Percentiles rank a stretch among this genome's conserved stretches.
Evolutionary conservation across 495 filamentous ascomycete genomes (phyloP).

Genomic region (Aspergillus coremiiformis): DNA sequence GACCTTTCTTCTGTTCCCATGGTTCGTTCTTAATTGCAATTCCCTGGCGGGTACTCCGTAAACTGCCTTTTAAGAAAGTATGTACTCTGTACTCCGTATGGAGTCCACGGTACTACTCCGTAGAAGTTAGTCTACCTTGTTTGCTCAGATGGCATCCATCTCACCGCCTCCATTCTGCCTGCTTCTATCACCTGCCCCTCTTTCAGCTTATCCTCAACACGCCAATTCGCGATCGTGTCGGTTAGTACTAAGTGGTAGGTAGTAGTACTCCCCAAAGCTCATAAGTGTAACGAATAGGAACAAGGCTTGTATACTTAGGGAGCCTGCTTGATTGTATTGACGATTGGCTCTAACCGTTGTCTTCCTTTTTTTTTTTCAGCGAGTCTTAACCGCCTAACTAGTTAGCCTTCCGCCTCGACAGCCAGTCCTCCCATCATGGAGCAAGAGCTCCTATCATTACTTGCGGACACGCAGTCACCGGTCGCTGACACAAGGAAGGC

Average conservation of each 20-base stretch:
- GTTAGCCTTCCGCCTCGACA: slow-evolving; percentile 7
- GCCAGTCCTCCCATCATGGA: slow-evolving; percentile 52
- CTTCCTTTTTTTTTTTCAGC: not conserved
- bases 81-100: no score
- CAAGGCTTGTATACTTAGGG: not conserved
- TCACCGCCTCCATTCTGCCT: slow-evolving; percentile 6
- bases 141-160: not conserved
- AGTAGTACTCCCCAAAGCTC: not conserved
- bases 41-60: no score
- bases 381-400: not conserved
- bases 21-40: no score
- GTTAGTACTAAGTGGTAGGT: not conserved
- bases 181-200: slow-evolving; percentile 15
- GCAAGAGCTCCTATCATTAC: slow-evolving; percentile 72
- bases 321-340: not conserved
- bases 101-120: no score
- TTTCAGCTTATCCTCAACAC: slow-evolving; percentile 6
- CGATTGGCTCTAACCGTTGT: not conserved
- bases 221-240: slow-evolving; percentile 4
- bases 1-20: no score
- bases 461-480: slow-evolving; percentile 69
- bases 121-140: no score
- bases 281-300: not conserved
- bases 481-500: slow-evolving; percentile 63
- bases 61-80: no score